A percentile compares a stretch with the other conserved stretches of the same genome.
These are phyloP conservation scores for Aschersonia sp. DNA, from an alignment of 2,329 filamentous ascomycete genomes.

Conservation along the genomic window DNA sequence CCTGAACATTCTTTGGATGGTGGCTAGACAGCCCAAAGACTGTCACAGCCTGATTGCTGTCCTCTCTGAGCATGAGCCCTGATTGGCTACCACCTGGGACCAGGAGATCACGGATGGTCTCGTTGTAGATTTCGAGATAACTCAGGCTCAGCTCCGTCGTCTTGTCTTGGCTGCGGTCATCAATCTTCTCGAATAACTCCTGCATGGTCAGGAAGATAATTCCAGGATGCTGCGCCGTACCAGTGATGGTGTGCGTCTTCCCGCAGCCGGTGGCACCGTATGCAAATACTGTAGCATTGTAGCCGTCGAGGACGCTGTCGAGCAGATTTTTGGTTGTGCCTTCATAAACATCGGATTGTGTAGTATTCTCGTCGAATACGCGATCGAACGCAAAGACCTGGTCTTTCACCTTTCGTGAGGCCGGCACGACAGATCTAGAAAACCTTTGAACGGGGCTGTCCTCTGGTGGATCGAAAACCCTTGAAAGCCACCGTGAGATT, in stretches of 20 bases:
- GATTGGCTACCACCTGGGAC: constrained; percentile 73
- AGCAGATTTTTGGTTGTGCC: constrained; percentile 79
- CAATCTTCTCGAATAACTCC: constrained; percentile 91
- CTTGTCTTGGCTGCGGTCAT: constrained; percentile 76
- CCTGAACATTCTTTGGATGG: constrained; percentile 76
- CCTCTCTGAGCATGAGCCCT: constrained; percentile 83
- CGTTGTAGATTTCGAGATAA: constrained; percentile 98
- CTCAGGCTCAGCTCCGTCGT: constrained; percentile 81
- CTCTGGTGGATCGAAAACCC: constrained; percentile 93
- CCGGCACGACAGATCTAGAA: constrained; percentile 63
- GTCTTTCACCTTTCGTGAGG: constrained; percentile 89
- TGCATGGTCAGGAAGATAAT: constrained; percentile 99
- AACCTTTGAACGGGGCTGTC: constrained; percentile 86
- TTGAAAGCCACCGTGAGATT: constrained; percentile 19
- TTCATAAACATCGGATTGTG: constrained; percentile 90
- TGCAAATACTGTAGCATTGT: constrained; percentile 97
- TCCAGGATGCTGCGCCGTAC: constrained; percentile 80
- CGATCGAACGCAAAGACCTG: constrained; percentile 95
- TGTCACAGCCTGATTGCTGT: constrained; percentile 83
- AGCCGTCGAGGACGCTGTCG: constrained; percentile 90
- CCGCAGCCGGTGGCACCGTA: constrained; percentile 97
- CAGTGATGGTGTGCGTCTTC: constrained; percentile 96
- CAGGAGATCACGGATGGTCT: constrained; percentile 90
- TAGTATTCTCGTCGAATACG: constrained; percentile 91
- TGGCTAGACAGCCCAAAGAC: constrained; percentile 86